Conservation (phyloP, 2,329 filamentous ascomycete species). For the Emericellopsis cladophorae region DNA sequence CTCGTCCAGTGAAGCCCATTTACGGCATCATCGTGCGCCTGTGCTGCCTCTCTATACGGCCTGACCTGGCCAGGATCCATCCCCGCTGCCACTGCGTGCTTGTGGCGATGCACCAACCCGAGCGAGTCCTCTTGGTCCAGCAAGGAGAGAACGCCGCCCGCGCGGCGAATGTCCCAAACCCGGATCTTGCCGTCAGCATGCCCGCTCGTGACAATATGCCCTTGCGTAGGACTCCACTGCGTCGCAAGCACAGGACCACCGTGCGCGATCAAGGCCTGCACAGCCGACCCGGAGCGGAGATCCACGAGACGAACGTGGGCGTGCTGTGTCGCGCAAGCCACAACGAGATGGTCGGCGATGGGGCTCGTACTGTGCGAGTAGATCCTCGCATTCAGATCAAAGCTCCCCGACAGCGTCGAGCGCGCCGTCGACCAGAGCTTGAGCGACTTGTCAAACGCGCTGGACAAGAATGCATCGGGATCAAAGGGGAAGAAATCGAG, state of each 20-base stretch:
- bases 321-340: conserved; percentile 81
- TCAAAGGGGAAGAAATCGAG: conserved; percentile 72
- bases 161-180: conserved; percentile 78
- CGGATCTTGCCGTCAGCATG: conserved; percentile 75
- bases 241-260: conserved; percentile 55
- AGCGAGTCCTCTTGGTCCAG: conserved; percentile 76
- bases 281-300: conserved; percentile 62
- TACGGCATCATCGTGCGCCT: conserved; percentile 69
- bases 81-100: conserved; percentile 17
- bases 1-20: conserved; percentile 81
- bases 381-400: conserved; percentile 54
- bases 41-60: conserved; percentile 35
- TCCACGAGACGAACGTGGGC: conserved; percentile 77
- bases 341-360: conserved; percentile 59
- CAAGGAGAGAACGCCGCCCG: conserved; percentile 61
- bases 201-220: conserved; percentile 71
- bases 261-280: conserved; percentile 59
- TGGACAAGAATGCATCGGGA: conserved; percentile 60
- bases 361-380: conserved; percentile 71
- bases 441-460: conserved; percentile 65
- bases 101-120: conserved; percentile 41
- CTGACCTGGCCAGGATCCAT: conserved; percentile 12
- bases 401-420: conserved; percentile 48
- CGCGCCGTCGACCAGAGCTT: conserved; percentile 62
- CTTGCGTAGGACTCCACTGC: conserved; percentile 71